Evolutionary conservation across 2,329 filamentous ascomycete species (phyloP).

Genomic region (Rhynchosporium graminicola): DNA sequence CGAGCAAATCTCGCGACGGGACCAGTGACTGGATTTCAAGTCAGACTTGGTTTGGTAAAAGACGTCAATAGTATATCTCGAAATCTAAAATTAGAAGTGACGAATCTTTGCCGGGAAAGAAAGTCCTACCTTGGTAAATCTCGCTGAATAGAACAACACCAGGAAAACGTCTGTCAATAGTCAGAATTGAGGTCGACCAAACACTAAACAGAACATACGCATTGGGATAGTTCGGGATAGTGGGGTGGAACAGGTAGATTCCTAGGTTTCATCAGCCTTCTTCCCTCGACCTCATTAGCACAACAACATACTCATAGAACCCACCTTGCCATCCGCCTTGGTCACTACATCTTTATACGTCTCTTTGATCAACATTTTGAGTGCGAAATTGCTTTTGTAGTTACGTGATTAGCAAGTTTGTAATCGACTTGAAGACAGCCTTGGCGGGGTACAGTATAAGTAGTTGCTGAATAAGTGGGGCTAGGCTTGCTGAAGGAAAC

Average conservation of each 20-base stretch:
- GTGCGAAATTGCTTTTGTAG: neutral
- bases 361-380: conserved; percentile 60
- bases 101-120: neutral
- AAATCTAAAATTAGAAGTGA: neutral
- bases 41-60: neutral
- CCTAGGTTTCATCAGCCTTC: conserved; percentile 52
- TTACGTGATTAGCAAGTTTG: neutral
- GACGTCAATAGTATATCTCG: neutral
- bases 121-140: conserved; percentile 83
- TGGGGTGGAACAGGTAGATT: conserved; percentile 86
- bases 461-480: neutral
- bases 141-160: conserved; percentile 89
- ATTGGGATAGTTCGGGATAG: conserved; percentile 80
- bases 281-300: neutral
- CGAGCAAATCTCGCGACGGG: conserved; percentile 87
- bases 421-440: neutral
- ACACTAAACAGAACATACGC: conserved; percentile 55
- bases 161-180: conserved; percentile 63
- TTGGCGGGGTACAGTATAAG: neutral
- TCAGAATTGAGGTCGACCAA: conserved; percentile 14
- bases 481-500: conserved; percentile 1
- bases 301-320: conserved; percentile 50
- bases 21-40: conserved; percentile 70
- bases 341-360: conserved; percentile 60
- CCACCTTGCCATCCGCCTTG: conserved; percentile 54